Conservation (phyloP, 2,329 filamentous ascomycete genomes). For the Diatrype stigma region DNA sequence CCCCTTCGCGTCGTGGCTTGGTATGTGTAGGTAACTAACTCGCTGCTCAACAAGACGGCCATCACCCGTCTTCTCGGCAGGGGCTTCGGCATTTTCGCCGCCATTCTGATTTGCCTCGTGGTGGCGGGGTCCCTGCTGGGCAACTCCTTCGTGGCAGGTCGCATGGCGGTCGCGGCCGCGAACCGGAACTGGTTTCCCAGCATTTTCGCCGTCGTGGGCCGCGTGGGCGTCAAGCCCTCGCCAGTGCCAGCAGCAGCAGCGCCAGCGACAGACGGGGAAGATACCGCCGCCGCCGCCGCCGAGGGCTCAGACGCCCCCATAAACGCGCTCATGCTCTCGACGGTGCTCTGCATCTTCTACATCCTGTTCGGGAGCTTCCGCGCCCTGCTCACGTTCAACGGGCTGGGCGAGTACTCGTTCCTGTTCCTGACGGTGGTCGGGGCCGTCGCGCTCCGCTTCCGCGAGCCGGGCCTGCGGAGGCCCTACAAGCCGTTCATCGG, state of each 20-base stretch:
- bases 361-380: constrained; percentile 59
- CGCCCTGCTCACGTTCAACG: constrained; percentile 56
- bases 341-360: constrained; percentile 49
- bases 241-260: constrained; percentile 5
- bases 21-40: neutral
- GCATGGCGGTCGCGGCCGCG: constrained; percentile 57
- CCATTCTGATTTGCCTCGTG: constrained; percentile 54
- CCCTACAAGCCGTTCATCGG: constrained; percentile 52
- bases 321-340: constrained; percentile 49
- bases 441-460: constrained; percentile 50
- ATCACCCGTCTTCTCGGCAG: constrained; percentile 52
- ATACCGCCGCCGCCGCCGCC: neutral
- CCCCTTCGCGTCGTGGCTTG: too few species aligned
- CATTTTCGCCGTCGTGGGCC: constrained; percentile 41
- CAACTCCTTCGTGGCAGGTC: constrained; percentile 59
- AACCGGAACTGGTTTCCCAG: constrained; percentile 48
- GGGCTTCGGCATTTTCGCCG: constrained; percentile 49
- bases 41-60: constrained; percentile 39
- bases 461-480: constrained; percentile 49
- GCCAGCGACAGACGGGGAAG: constrained; percentile 2
- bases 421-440: constrained; percentile 61
- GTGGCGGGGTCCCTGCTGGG: constrained; percentile 59
- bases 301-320: constrained; percentile 48
- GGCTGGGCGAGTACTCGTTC: constrained; percentile 57
- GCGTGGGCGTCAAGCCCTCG: constrained; percentile 29